These are phyloP conservation scores for Plasmodium adleri DNA, from an alignment of 169 alveolate genomes.

Conservation along the genomic window DNA sequence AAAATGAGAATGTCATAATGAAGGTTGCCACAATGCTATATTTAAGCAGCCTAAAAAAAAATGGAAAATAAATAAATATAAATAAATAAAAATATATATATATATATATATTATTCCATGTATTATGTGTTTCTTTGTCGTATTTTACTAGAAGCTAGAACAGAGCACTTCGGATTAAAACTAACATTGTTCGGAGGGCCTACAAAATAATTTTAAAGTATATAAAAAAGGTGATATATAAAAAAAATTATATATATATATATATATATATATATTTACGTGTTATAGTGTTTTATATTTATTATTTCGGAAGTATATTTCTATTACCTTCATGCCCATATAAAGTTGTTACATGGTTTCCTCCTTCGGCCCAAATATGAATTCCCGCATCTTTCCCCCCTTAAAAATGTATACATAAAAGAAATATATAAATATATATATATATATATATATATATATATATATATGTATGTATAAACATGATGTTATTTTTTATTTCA, in stretches of 20 bases:
- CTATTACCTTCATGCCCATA: conserved; percentile 61
- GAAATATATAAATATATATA: not conserved
- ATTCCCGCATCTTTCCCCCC: conserved; percentile 64
- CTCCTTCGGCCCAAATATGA: conserved; percentile 63
- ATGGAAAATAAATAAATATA: not conserved
- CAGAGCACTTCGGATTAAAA: conserved; percentile 59
- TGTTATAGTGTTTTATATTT: too few species aligned
- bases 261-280: not conserved
- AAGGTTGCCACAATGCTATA: conserved; percentile 66
- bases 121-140: conserved; percentile 3
- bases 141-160: conserved; percentile 52
- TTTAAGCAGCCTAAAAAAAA: conserved; percentile 51
- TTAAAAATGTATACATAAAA: conserved; percentile 7
- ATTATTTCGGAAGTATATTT: too few species aligned
- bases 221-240: not conserved
- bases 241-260: not conserved
- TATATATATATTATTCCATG: too few species aligned
- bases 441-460: not conserved
- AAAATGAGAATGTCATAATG: conserved; percentile 5
- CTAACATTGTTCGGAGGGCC: conserved; percentile 69
- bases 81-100: not conserved
- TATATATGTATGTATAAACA: not conserved
- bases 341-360: conserved; percentile 43
- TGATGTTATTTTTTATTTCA: not conserved
- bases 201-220: not conserved